A percentile compares a stretch with the other conserved stretches of the same genome.
phyloP scores from a whole-genome alignment of 192 early-diverging fungal genomes.

The Coemansia sp. region DNA sequence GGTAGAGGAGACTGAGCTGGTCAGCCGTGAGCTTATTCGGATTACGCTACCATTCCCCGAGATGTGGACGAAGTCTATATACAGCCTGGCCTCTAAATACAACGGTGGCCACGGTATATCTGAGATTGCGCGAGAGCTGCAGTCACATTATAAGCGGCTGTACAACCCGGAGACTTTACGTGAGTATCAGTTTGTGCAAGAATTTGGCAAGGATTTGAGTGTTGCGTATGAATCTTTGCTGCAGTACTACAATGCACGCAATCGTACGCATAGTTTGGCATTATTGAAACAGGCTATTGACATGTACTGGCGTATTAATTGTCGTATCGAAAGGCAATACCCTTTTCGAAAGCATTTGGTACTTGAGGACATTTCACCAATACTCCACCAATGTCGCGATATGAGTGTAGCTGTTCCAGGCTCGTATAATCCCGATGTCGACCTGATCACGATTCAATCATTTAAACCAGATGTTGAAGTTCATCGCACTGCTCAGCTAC shows the following conservation, averaged over 20 bases:
- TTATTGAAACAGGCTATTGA: slow-evolving; percentile 93
- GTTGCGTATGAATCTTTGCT: slow-evolving; percentile 87
- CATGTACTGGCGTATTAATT: slow-evolving; percentile 76
- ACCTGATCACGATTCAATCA: slow-evolving; percentile 82
- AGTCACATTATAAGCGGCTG: slow-evolving; percentile 79
- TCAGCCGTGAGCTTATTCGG: slow-evolving; percentile 96
- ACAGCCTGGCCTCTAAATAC: slow-evolving; percentile 81
- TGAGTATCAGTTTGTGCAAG: slow-evolving; percentile 93
- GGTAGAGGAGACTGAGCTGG: slow-evolving; percentile 88
- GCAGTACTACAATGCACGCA: slow-evolving; percentile 65
- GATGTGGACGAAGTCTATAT: slow-evolving; percentile 95
- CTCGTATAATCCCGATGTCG: slow-evolving; percentile 78
- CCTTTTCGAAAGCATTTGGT: slow-evolving; percentile 75
- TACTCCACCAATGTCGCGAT: slow-evolving; percentile 78
- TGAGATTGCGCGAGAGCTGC: slow-evolving; percentile 86
- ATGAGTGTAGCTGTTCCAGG: slow-evolving; percentile 90
- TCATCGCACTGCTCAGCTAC: slow-evolving; percentile 90
- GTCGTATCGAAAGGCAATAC: slow-evolving; percentile 77
- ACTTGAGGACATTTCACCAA: slow-evolving; percentile 88
- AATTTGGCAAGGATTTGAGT: slow-evolving; percentile 85
- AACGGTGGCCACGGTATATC: slow-evolving; percentile 76
- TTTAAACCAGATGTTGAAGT: slow-evolving; percentile 83
- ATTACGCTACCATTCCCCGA: slow-evolving; percentile 95
- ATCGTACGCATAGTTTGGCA: too few species aligned
- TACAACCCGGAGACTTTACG: slow-evolving; percentile 82